phyloP scores from a whole-genome alignment of 768 basidiomycete genomes.

The Xerocomellus intermedius region DNA sequence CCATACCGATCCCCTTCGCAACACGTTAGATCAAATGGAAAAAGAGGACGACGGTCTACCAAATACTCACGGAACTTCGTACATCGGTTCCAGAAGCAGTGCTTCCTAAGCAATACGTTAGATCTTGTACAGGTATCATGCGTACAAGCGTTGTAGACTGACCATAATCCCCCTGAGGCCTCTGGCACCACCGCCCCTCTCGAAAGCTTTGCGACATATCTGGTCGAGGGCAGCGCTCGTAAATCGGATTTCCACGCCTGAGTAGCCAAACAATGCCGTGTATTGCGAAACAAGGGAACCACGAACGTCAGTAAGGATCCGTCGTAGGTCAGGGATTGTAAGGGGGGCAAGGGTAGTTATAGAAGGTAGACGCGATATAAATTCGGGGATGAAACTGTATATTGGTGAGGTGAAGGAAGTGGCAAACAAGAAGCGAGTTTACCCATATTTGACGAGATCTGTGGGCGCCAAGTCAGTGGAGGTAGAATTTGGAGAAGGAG shows the following conservation, averaged over 20 bases:
- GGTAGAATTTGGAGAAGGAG: neutral
- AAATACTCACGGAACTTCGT: constrained; percentile 77
- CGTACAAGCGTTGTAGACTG: constrained; percentile 13
- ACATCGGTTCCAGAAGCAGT: constrained; percentile 87
- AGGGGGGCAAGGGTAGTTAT: constrained; percentile 80
- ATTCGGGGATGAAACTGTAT: constrained; percentile 87
- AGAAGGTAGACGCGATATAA: constrained; percentile 91
- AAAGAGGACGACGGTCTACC: constrained; percentile 1
- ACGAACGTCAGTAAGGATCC: constrained; percentile 90
- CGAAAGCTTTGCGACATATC: constrained; percentile 74
- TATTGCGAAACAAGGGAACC: constrained; percentile 92
- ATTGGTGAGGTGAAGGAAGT: constrained; percentile 3
- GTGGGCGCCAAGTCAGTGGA: constrained; percentile 6
- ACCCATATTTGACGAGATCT: constrained; percentile 89
- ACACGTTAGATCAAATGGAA: constrained; percentile 1
- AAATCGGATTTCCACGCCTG: constrained; percentile 84
- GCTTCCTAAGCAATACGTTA: constrained; percentile 52
- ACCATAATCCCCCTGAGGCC: constrained; percentile 90
- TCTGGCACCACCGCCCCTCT: constrained; percentile 87
- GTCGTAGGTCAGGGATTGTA: constrained; percentile 75
- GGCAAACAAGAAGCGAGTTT: constrained; percentile 7
- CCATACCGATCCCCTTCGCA: constrained; percentile 62
- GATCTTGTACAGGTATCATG: neutral
- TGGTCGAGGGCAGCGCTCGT: constrained; percentile 77
- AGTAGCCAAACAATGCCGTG: constrained; percentile 76